phyloP scores from a whole-genome alignment of 805 yeast genomes.

The Schizosaccharomyces octosporus region DNA sequence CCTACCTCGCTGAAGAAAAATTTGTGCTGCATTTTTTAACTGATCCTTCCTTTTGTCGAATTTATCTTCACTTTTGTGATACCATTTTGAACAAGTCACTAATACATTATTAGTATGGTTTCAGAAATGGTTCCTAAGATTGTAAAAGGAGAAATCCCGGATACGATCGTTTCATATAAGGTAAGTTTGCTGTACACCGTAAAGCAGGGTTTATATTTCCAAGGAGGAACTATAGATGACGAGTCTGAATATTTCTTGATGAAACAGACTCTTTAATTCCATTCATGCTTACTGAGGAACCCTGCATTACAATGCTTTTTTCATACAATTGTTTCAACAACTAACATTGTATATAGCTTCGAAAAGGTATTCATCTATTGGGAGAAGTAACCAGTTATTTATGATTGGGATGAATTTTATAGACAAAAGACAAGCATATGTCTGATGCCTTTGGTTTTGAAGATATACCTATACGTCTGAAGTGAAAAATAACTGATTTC shows the following conservation, averaged over 20 bases:
- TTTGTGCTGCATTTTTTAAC: not conserved
- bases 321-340: not conserved
- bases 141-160: not conserved
- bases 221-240: not conserved
- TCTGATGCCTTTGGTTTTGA: not conserved
- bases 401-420: not conserved
- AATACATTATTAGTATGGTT: not conserved
- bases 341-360: not conserved
- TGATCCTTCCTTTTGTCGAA: not conserved
- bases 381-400: not conserved
- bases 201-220: not conserved
- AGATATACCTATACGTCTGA: not conserved
- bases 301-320: not conserved
- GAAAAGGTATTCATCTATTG: not conserved
- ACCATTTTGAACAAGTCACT: too few relatives aligned
- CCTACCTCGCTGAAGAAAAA: not conserved
- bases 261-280: not conserved
- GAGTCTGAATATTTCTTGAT: not conserved
- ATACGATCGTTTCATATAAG: not conserved
- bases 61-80: not conserved
- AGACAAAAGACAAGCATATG: constrained; percentile 1
- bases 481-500: not conserved
- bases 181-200: not conserved
- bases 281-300: constrained; percentile 1
- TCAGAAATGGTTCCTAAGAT: not conserved